Evolutionary conservation across 208 protist genomes (phyloP), one percentile per base, ranked within the genome.

Genomic region (Leishmania mexicana): DNA sequence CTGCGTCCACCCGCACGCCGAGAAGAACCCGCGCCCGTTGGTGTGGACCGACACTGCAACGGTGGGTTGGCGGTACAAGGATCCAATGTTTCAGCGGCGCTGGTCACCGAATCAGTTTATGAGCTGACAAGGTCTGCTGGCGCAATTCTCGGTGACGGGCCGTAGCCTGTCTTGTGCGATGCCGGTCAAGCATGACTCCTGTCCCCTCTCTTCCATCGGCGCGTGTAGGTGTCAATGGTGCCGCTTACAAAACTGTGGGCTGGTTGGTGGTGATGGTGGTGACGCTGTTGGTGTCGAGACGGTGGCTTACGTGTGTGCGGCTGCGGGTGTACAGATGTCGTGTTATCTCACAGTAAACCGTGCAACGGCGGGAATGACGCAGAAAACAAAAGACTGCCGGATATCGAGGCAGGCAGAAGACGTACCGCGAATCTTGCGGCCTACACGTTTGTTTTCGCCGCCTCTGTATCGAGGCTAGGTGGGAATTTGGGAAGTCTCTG

Each of bases 71-170:
- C 87, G 86, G 65, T 97, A 96, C 85, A 95, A 84, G 83, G 93
- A 96, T 74, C 95, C 92, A 13, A 85, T 85, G 75, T 97, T 97
- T 84, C 88, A 97, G 83, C 87, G 87, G 19, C 92, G 95, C 62
- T 98, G 95, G 95, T 85, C 72, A 67, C 92, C 95, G 13, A 98
- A 96, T 81, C 87, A 96, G 81, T 98, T 98, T 75, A 94, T 98
- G 86, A 67, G 74, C 13, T 97, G 89, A 83, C n/a, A 28, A 21
- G n/a, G 8, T 15, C 51, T 45, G n/a, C 73, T 3, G 19, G 1
- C 19, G 40, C 45, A n/a, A 31, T 57, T 60, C 62, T 78, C 58
- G 40, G 21, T 64, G 67, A 38, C 10, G 28, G 24, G 45, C 13
- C n/a, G 70, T 51, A 3, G 45, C 70, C 45, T 74, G 70, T 17